Evolutionary conservation across 352 stramenopile species (phyloP).

Genomic region (Phytopythium montanum): DNA sequence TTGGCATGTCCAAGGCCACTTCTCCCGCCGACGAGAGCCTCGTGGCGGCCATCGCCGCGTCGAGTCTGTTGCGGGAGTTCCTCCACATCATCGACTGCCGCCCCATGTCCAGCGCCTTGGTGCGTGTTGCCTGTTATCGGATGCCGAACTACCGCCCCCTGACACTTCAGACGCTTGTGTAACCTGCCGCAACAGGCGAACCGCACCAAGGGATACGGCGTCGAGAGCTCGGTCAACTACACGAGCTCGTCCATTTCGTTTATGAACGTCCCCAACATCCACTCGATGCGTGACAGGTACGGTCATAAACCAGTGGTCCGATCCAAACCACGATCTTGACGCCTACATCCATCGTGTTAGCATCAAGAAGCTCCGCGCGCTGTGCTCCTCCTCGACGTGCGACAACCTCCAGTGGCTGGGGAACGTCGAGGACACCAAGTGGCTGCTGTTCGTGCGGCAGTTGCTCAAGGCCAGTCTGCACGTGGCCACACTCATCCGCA

Average conservation of each 20-base stretch:
- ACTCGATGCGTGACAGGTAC: constrained; percentile 95
- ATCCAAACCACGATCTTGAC: neutral
- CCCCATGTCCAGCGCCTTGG: constrained; percentile 74
- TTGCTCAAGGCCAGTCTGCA: constrained; percentile 92
- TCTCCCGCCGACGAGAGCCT: constrained; percentile 69
- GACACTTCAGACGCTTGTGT: neutral
- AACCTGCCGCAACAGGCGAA: constrained; percentile 34
- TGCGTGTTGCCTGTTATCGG: constrained; percentile 6
- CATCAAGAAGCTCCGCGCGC: constrained; percentile 67
- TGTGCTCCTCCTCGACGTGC: constrained; percentile 78
- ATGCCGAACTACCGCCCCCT: neutral
- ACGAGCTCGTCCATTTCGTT: constrained; percentile 93
- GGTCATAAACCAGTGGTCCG: constrained; percentile 22
- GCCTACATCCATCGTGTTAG: constrained; percentile 11
- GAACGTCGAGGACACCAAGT: constrained; percentile 96
- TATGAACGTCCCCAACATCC: constrained; percentile 99
- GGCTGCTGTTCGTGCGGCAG: constrained; percentile 93
- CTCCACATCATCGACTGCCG: constrained; percentile 84
- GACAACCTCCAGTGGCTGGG: constrained; percentile 92
- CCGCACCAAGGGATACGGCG: constrained; percentile 91
- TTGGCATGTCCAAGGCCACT: constrained; percentile 77
- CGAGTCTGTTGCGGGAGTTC: constrained; percentile 57
- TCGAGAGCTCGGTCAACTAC: constrained; percentile 97
- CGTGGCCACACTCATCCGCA: constrained; percentile 90
- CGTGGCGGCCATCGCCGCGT: constrained; percentile 59